These are phyloP conservation scores for Solanum hybrid DNA, from an alignment of 305 asterid species.

Conservation along the genomic window DNA sequence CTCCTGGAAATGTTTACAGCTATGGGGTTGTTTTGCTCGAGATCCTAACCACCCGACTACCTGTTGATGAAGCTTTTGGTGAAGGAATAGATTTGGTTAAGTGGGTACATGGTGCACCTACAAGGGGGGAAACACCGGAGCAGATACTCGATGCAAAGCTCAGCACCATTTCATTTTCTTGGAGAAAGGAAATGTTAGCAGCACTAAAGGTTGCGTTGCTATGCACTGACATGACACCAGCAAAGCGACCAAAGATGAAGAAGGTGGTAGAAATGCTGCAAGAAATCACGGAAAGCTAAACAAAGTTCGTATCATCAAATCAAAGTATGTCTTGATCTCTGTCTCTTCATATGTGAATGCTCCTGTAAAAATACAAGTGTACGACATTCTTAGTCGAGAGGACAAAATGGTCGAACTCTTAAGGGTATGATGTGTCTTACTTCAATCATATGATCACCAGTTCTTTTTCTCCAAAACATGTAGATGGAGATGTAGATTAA, in stretches of 20 bases:
- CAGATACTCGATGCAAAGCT: slow-evolving; percentile 89
- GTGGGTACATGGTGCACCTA: slow-evolving; percentile 89
- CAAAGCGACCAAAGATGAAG: slow-evolving; percentile 92
- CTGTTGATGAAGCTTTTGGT: slow-evolving; percentile 91
- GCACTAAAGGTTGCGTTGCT: slow-evolving; percentile 69
- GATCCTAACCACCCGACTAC: slow-evolving; percentile 69
- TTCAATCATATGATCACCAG: slow-evolving; percentile 7
- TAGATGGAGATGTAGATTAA: slow-evolving; percentile 9
- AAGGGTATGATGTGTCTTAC: not conserved
- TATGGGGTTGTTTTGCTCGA: slow-evolving; percentile 90
- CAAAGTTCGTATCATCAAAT: not conserved
- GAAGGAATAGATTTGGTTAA: slow-evolving; percentile 96
- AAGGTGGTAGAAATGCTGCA: slow-evolving; percentile 83
- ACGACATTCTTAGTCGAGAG: not conserved
- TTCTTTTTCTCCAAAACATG: slow-evolving; percentile 10
- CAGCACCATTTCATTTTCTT: slow-evolving; percentile 78
- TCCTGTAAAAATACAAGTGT: not conserved
- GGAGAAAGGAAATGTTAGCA: slow-evolving; percentile 84
- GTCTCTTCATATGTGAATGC: not conserved
- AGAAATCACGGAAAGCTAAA: slow-evolving; percentile 46
- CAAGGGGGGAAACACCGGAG: slow-evolving; percentile 93
- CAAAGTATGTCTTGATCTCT: not conserved
- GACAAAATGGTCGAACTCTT: not conserved
- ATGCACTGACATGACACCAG: slow-evolving; percentile 85
- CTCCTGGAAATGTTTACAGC: slow-evolving; percentile 94